A percentile compares a stretch with the other conserved stretches of the same genome.
phyloP scores from a whole-genome alignment of 345 rosid genomes.

The Ailanthus altissimus region DNA sequence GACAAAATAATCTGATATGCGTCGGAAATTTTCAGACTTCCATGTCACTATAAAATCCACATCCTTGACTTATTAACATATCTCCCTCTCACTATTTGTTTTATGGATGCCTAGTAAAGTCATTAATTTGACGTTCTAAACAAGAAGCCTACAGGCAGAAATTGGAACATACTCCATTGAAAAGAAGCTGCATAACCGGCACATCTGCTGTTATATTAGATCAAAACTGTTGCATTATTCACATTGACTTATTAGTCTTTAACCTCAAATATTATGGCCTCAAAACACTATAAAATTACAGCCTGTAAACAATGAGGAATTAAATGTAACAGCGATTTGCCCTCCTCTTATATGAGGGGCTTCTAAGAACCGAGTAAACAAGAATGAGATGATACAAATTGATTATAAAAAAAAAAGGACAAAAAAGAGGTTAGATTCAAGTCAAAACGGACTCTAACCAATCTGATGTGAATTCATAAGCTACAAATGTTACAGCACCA shows the following conservation, averaged over 20 bases:
- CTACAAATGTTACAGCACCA: conserved; percentile 94
- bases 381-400: conserved; percentile 32
- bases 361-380: conserved; percentile 14
- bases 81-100: not conserved
- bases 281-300: not conserved
- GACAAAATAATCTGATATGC: not conserved
- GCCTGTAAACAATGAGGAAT: conserved; percentile 1
- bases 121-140: not conserved
- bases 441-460: conserved; percentile 74
- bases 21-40: not conserved
- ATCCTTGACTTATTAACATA: not conserved
- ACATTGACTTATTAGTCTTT: not conserved
- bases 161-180: not conserved
- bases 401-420: conserved; percentile 12
- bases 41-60: too few relatives aligned
- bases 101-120: not conserved
- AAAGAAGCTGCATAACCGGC: not conserved
- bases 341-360: conserved; percentile 19
- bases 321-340: not conserved
- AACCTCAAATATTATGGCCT: not conserved
- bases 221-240: not conserved
- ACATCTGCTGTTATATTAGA: not conserved
- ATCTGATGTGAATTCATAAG: conserved; percentile 71
- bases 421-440: conserved; percentile 34
- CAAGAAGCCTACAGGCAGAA: too few relatives aligned